Conservation (phyloP, 139 green algal species). For the Pedinophyceae sp. region DNA sequence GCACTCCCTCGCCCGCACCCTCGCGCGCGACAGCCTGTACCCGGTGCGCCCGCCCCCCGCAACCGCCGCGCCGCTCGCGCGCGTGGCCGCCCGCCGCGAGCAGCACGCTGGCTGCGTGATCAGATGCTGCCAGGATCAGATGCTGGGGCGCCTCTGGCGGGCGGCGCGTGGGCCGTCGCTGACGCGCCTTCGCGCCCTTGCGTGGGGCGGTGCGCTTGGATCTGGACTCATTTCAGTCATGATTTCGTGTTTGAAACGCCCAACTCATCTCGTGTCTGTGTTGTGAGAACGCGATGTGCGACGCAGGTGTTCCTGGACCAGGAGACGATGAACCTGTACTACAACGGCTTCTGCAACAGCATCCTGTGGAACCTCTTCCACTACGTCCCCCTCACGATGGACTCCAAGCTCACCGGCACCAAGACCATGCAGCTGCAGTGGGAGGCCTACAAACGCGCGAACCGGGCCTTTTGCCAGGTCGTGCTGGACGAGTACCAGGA, state of each 20-base stretch:
- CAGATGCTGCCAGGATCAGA: background rate
- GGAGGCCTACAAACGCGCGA: slow-evolving; percentile 61
- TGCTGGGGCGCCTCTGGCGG: no score
- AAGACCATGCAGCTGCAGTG: slow-evolving; percentile 76
- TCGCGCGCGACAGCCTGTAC: no score
- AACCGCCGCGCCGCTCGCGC: no score
- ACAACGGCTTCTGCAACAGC: slow-evolving; percentile 94
- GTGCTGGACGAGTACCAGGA: slow-evolving; percentile 54
- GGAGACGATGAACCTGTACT: slow-evolving; percentile 48
- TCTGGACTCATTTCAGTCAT: no score
- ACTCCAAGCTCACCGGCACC: slow-evolving; percentile 70
- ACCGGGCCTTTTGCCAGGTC: slow-evolving; percentile 51
- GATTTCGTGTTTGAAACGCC: slow-evolving; percentile 1
- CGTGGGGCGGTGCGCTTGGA: no score
- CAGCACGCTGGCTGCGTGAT: background rate
- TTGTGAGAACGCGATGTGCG: no score
- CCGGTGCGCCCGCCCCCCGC: no score
- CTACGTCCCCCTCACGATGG: slow-evolving; percentile 91
- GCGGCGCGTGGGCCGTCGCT: no score
- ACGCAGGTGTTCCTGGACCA: slow-evolving; percentile 85
- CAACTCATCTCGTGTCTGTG: no score
- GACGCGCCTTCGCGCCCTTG: no score
- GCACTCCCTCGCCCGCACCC: no score
- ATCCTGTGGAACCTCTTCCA: slow-evolving; percentile 97
- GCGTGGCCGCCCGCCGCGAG: no score